Base-by-base conservation (phyloP, 2,329 filamentous ascomycete species). In the Fusarium penzigii region DNA sequence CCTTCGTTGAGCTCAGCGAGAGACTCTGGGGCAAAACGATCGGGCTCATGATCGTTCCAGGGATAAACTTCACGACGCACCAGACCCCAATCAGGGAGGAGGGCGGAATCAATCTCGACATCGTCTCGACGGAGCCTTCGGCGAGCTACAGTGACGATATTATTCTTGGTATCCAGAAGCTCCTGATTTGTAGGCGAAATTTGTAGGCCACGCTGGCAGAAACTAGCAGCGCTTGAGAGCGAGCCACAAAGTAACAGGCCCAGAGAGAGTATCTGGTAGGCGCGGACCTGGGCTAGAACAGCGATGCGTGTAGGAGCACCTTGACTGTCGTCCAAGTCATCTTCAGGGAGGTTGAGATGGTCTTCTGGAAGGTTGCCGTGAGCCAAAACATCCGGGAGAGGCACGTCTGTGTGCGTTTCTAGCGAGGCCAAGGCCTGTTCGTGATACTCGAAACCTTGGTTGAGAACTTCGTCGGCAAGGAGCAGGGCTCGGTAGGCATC, bases 401-500 rank as follows among this genome's bases (percentile, higher is more conserved):
- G 66, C 3, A 69, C 67, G 17, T 66, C 64, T 7, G 63, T 50
- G 39, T 68, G 63, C 59, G 64, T 70, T 48, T 61, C 61, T 44
- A 87, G 70, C 10, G 80, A 76, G 46, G 83, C 80, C 7, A 78
- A 60, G 9, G 87, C 86, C 61, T 82, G 75, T 14, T 91, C 85
- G 67, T 94, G 87, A 65, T 92, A 95, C 70, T 97, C 91, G 61
- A 89, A 92, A 39, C 84, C 82, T 56, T 93, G 89, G 50, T 94
- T 87, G 57, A 80, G 72, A 36, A 91, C 81, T 59, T 94, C 90
- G 66, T 97, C 93, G 14, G 89, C 82, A 43, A 99, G 76, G 5
- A 96, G 82, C n/a, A 97, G 79, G 1, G 92, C 92, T 49, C 89
- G 87, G 69, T 97, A 97, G 6, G 91, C 90, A 76, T 97, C 92